Evolutionary conservation across 2,329 filamentous ascomycete genomes (phyloP).

Genomic region (Ploettnerulaceae sp.): DNA sequence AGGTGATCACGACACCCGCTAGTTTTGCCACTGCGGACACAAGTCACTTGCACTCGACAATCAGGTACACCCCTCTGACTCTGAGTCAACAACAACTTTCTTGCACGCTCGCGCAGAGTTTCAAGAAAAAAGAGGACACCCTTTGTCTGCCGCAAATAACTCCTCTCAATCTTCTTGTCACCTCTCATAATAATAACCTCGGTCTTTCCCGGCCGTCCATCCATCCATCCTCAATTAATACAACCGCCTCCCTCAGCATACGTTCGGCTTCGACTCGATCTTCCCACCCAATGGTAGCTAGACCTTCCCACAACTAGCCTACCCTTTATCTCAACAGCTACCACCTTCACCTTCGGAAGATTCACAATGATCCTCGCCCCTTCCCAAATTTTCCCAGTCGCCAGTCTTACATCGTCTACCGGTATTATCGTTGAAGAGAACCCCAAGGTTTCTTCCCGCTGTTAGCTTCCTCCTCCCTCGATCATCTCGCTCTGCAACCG

Average conservation of each 20-base stretch:
- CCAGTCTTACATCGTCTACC: slow-evolving; percentile 57
- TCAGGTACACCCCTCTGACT: slow-evolving; percentile 12
- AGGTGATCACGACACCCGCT: slow-evolving; percentile 20
- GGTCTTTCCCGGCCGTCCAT: background rate
- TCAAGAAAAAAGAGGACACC: slow-evolving; percentile 21
- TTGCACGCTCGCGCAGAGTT: too few relatives aligned
- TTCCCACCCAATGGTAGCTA: slow-evolving; percentile 29
- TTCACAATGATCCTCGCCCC: slow-evolving; percentile 55
- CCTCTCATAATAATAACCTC: slow-evolving; percentile 22
- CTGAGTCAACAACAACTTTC: slow-evolving; percentile 19
- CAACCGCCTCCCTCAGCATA: slow-evolving; percentile 3
- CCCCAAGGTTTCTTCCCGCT: slow-evolving; percentile 38
- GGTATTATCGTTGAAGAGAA: slow-evolving; percentile 52
- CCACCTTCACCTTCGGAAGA: slow-evolving; percentile 33
- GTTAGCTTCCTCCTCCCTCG: slow-evolving; percentile 39
- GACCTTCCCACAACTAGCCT: slow-evolving; percentile 27
- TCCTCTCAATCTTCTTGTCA: slow-evolving; percentile 30
- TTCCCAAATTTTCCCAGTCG: slow-evolving; percentile 51
- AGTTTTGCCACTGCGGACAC: slow-evolving; percentile 23
- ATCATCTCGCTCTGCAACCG: slow-evolving; percentile 39
- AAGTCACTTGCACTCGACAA: slow-evolving; percentile 20
- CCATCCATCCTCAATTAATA: slow-evolving; percentile 10
- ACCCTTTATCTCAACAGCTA: slow-evolving; percentile 31
- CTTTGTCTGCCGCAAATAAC: slow-evolving; percentile 22
- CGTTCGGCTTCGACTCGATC: slow-evolving; percentile 9